phyloP scores from a whole-genome alignment of 148 eudicot genomes.

The Gaultheria prostrata region DNA sequence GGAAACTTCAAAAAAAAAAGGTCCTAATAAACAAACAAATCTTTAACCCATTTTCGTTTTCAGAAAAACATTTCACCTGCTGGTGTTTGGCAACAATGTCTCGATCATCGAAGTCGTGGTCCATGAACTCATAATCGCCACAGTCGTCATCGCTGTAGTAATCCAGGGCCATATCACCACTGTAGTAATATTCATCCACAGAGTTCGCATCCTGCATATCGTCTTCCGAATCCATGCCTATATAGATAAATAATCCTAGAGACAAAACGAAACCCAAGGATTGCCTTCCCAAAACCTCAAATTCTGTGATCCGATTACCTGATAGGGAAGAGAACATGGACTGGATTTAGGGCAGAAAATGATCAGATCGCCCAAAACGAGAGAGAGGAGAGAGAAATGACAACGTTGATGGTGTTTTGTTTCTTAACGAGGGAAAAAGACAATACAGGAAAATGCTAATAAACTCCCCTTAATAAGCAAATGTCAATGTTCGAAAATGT shows the following conservation, averaged over 20 bases:
- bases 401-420: background rate
- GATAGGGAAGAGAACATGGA: background rate
- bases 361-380: background rate
- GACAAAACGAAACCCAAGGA: slow-evolving; percentile 25
- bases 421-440: background rate
- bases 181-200: slow-evolving; percentile 41
- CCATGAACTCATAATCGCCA: slow-evolving; percentile 47
- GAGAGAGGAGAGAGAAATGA: background rate
- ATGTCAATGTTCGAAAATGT: no score
- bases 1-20: background rate
- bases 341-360: background rate
- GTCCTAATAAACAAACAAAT: background rate
- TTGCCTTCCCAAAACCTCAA: background rate
- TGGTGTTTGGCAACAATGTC: slow-evolving; percentile 22
- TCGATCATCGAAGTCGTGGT: slow-evolving; percentile 36
- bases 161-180: slow-evolving; percentile 39
- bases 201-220: slow-evolving; percentile 63
- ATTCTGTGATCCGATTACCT: background rate
- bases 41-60: background rate
- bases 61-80: slow-evolving; percentile 24
- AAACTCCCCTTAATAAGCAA: no score
- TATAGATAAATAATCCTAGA: background rate
- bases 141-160: slow-evolving; percentile 31
- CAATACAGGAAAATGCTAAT: no score
- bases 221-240: slow-evolving; percentile 59